phyloP scores from a whole-genome alignment of 2,329 filamentous ascomycete species.

The Colletotrichum sidae region DNA sequence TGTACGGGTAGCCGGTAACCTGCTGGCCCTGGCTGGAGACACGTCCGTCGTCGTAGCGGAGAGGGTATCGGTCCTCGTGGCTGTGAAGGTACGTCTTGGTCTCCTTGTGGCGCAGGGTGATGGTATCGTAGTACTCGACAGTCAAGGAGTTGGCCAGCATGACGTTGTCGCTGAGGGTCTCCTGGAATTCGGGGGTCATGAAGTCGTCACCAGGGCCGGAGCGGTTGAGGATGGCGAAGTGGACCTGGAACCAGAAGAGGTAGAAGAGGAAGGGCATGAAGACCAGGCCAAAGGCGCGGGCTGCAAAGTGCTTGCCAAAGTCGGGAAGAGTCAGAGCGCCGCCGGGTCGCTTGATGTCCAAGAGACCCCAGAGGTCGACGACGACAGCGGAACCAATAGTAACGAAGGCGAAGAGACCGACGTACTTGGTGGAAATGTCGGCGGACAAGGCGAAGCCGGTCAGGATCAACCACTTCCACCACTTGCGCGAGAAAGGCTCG shows the following conservation, averaged over 20 bases:
- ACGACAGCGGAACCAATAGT: slow-evolving; percentile 94
- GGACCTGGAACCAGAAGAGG: slow-evolving; percentile 99
- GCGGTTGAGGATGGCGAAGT: slow-evolving; percentile 88
- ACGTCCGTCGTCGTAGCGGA: slow-evolving; percentile 96
- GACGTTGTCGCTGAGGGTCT: slow-evolving; percentile 93
- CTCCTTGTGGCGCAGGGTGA: slow-evolving; percentile 94
- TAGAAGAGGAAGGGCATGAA: slow-evolving; percentile 97
- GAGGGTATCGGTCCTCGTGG: slow-evolving; percentile 87
- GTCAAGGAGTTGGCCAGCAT: slow-evolving; percentile 89
- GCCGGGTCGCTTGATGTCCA: slow-evolving; percentile 87
- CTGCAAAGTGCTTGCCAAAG: slow-evolving; percentile 90
- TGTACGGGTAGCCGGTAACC: slow-evolving; percentile 97
- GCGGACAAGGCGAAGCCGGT: slow-evolving; percentile 96
- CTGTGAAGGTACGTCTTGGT: slow-evolving; percentile 97
- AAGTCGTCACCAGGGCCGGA: slow-evolving; percentile 98
- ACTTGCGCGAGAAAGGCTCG: slow-evolving; percentile 89
- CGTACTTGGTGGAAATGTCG: slow-evolving; percentile 98
- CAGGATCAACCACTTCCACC: slow-evolving; percentile 99
- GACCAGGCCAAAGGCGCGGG: slow-evolving; percentile 87
- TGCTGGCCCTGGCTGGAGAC: slow-evolving; percentile 98
- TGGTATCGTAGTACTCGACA: slow-evolving; percentile 90
- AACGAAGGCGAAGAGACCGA: slow-evolving; percentile 95
- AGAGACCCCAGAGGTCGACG: slow-evolving; percentile 94
- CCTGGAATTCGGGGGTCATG: slow-evolving; percentile 98
- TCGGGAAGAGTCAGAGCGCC: slow-evolving; percentile 83